A percentile compares a stretch with the other conserved stretches of the same genome.
phyloP scores from a whole-genome alignment of 1,284 basidiomycete species.

The Papiliotrema nemorosa region DNA sequence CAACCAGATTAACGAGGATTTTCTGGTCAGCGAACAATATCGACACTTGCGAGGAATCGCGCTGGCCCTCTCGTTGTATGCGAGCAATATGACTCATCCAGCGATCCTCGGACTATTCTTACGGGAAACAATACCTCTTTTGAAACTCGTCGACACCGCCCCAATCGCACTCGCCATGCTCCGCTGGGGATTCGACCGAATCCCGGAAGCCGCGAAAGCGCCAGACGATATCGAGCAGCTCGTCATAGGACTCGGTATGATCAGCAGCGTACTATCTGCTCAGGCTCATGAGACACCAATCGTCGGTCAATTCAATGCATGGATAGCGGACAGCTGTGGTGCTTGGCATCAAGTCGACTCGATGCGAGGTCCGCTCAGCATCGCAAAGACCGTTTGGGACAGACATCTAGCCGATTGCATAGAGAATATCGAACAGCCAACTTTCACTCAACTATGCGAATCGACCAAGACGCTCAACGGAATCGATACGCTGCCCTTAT shows the following conservation, averaged over 20 bases:
- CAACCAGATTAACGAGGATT: constrained; percentile 61
- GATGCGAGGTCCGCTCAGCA: neutral
- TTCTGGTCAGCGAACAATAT: constrained; percentile 81
- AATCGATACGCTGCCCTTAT: neutral
- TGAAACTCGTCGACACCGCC: constrained; percentile 66
- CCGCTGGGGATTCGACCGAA: constrained; percentile 64
- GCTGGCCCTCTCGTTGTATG: constrained; percentile 64
- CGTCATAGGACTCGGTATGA: neutral
- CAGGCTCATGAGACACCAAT: no score
- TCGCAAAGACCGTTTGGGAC: constrained; percentile 1
- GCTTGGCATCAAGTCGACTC: neutral
- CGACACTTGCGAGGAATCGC: constrained; percentile 70
- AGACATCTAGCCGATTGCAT: neutral
- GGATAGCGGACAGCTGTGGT: neutral
- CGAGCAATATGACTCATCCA: constrained; percentile 57
- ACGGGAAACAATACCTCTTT: constrained; percentile 62
- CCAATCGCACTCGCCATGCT: constrained; percentile 68
- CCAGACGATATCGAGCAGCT: constrained; percentile 3
- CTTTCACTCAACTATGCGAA: neutral
- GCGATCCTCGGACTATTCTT: constrained; percentile 64
- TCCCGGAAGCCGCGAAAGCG: neutral
- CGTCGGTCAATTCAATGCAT: neutral
- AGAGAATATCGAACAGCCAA: neutral
- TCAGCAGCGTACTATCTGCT: no score
- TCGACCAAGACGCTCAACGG: neutral